Conservation (phyloP, 805 yeast species). For the Clavispora carvajalis region DNA sequence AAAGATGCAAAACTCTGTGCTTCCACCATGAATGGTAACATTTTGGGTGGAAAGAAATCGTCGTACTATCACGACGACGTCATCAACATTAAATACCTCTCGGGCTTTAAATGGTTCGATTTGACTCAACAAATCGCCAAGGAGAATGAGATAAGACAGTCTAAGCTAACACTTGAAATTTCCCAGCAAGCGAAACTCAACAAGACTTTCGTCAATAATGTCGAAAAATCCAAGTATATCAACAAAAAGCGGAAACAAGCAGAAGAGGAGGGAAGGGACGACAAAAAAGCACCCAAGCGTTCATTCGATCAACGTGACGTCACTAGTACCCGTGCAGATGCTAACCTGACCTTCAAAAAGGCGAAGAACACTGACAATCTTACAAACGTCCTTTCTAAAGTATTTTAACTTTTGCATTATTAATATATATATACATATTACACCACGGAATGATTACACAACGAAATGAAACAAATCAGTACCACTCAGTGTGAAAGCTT, state of each 20-base stretch:
- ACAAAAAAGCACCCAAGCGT: conserved; percentile 24
- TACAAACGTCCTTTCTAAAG: conserved; percentile 46
- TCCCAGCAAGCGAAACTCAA: conserved; percentile 85
- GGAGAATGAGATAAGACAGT: conserved; percentile 84
- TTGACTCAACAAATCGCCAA: conserved; percentile 88
- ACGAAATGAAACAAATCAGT: too few relatives aligned
- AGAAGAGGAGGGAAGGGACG: conserved; percentile 2
- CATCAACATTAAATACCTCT: conserved; percentile 81
- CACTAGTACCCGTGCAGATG: conserved; percentile 62
- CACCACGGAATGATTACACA: background rate
- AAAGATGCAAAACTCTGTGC: conserved; percentile 87
- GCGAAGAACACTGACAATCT: conserved; percentile 37
- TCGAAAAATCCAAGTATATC: conserved; percentile 81
- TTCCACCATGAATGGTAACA: conserved; percentile 79
- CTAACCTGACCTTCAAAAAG: conserved; percentile 42
- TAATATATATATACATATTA: background rate
- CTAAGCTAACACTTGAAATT: conserved; percentile 81
- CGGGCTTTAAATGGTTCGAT: conserved; percentile 93
- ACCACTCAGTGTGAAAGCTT: background rate
- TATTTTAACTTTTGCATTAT: conserved; percentile 32
- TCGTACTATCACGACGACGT: conserved; percentile 91
- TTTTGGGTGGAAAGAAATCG: conserved; percentile 87
- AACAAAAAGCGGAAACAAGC: conserved; percentile 40
- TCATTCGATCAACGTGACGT: conserved; percentile 68
- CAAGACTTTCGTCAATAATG: conserved; percentile 75